Conservation (phyloP, 805 yeast genomes). For the Spathaspora passalidarum region DNA sequence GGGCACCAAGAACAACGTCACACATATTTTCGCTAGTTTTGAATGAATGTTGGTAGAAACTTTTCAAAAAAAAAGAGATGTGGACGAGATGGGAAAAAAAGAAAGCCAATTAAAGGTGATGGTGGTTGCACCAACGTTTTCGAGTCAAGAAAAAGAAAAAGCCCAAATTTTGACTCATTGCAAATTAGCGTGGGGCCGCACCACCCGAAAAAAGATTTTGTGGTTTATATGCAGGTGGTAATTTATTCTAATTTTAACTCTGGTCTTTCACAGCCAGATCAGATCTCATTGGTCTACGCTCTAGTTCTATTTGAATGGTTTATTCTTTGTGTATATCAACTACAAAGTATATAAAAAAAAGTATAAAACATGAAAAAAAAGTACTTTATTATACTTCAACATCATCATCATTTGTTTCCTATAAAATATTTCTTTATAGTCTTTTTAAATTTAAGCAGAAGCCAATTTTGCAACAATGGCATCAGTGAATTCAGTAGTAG, state of each 20-base stretch:
- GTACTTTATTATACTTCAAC: background rate
- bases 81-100: background rate
- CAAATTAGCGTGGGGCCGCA: background rate
- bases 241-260: too few species aligned
- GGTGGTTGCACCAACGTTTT: background rate
- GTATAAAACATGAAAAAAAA: background rate
- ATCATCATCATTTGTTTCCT: background rate
- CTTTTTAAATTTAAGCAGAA: slow-evolving; percentile 13
- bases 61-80: background rate
- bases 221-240: background rate
- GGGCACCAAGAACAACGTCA: slow-evolving; percentile 95
- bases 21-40: slow-evolving; percentile 44
- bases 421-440: background rate
- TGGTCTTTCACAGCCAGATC: too few species aligned
- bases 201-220: background rate
- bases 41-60: background rate
- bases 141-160: background rate
- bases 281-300: too few species aligned
- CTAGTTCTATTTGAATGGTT: too few species aligned
- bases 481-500: slow-evolving; percentile 92
- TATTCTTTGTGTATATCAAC: too few species aligned
- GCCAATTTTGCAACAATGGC: slow-evolving; percentile 76
- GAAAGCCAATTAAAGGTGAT: background rate
- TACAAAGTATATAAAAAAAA: background rate
- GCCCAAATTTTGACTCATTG: background rate